A percentile compares a stretch with the other conserved stretches of the same genome.
Conservation (phyloP, 768 basidiomycete genomes). For the Suillus americanus region DNA sequence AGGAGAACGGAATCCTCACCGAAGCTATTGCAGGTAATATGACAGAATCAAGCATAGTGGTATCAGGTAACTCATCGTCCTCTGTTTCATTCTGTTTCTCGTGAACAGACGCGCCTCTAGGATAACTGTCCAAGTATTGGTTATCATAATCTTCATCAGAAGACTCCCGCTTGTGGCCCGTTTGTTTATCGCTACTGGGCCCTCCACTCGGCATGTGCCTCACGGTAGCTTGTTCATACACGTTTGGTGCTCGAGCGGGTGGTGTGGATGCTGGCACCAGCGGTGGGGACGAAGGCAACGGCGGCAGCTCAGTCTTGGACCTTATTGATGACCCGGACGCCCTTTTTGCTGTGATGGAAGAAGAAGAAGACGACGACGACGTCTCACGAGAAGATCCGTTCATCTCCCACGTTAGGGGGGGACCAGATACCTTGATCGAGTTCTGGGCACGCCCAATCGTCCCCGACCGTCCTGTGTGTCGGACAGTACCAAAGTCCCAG, state of each 20-base stretch:
- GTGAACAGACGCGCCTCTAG: constrained; percentile 40
- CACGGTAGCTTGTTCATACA: constrained; percentile 66
- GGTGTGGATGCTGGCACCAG: constrained; percentile 47
- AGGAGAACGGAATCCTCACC: constrained; percentile 43
- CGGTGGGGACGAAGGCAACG: constrained; percentile 52
- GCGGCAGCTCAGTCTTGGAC: constrained; percentile 60
- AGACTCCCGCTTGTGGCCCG: constrained; percentile 43
- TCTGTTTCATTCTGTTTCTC: constrained; percentile 40
- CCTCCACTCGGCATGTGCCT: constrained; percentile 48
- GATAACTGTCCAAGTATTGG: constrained; percentile 51
- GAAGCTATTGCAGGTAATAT: constrained; percentile 95
- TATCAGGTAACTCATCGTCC: constrained; percentile 62
- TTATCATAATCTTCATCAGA: constrained; percentile 69
- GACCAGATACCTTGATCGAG: constrained; percentile 59
- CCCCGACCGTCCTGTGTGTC: constrained; percentile 57
- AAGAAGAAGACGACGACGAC: constrained; percentile 32
- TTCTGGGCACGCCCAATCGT: constrained; percentile 69
- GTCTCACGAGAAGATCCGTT: constrained; percentile 48
- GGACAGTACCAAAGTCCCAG: constrained; percentile 98
- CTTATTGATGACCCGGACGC: constrained; percentile 43
- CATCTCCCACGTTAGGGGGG: constrained; percentile 80
- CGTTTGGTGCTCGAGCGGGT: constrained; percentile 34
- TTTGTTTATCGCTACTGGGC: constrained; percentile 23
- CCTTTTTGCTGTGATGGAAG: constrained; percentile 31
- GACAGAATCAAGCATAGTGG: constrained; percentile 95